These are phyloP conservation scores for Pezicula radicicola DNA, from an alignment of 2,329 filamentous ascomycete genomes.

Conservation along the genomic window DNA sequence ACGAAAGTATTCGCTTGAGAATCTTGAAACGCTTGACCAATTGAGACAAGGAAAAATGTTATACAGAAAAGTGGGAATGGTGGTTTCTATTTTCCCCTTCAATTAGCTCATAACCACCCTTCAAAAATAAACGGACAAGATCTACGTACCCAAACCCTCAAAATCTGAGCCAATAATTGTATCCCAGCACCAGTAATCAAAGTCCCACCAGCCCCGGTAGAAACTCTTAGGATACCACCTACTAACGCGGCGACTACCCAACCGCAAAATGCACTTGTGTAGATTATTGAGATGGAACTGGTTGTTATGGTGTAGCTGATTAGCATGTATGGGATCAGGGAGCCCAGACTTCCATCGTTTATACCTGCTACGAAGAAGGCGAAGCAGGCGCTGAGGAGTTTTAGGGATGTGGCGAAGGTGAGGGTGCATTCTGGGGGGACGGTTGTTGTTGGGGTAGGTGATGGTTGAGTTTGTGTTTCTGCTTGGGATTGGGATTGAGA, in stretches of 20 bases:
- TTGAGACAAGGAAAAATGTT: constrained; percentile 54
- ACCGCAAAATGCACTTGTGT: constrained; percentile 34
- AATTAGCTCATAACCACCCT: no score
- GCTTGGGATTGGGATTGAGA: no score
- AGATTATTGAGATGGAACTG: constrained; percentile 48
- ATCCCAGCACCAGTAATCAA: constrained; percentile 52
- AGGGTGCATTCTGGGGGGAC: neutral
- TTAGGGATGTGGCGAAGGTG: constrained; percentile 28
- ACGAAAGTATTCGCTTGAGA: constrained; percentile 62
- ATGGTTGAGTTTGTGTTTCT: no score
- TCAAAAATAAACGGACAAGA: no score
- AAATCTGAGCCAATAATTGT: constrained; percentile 50
- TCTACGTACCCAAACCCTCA: constrained; percentile 50
- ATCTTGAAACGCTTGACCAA: constrained; percentile 63
- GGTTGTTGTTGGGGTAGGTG: no score
- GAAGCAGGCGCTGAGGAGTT: constrained; percentile 52
- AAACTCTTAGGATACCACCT: constrained; percentile 49
- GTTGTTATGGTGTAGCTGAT: constrained; percentile 52
- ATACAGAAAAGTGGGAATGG: constrained; percentile 54
- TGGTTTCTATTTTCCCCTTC: constrained; percentile 28
- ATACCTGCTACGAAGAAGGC: constrained; percentile 65
- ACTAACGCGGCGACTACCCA: constrained; percentile 57
- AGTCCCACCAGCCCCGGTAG: constrained; percentile 53
- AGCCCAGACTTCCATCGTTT: constrained; percentile 63
- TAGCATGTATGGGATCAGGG: constrained; percentile 61